Evolutionary conservation across 345 rosid species (phyloP), one percentile per base, ranked within the genome.

Genomic region (Hevea brasiliensis): DNA sequence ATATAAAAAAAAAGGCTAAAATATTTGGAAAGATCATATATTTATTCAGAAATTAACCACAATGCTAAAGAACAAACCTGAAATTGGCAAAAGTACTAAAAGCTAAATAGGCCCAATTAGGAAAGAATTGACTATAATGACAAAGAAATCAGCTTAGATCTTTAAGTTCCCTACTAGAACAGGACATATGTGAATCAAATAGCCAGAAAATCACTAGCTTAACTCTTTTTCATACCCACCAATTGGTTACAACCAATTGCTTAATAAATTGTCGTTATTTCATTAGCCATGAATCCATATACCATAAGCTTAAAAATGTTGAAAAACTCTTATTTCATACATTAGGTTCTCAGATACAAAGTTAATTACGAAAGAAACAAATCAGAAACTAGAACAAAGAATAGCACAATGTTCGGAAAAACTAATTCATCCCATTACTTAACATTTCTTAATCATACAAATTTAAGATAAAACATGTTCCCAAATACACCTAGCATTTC

Each of bases 261-360:
- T 45, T 41, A 37, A 6, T 6, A 2, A 61, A 35, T 32, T 8
- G 48, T 48, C 41, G 1, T 40, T 24, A 9, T 23, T 42, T 12
- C 9, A 65, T 65, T 45, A 50, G 69, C n/a, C 44, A 57, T 35
- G n/a, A 32, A 50, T 60, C 61, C 44, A 62, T 60, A 37, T 59
- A 32, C 23, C 40, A 57, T 29, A 57, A 26, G 32, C 64, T n/a
- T 44, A 44, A 14, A 63, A 7, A 65, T 7, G 26, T 4, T 23
- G 8, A 42, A 44, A 21, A 24, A 44, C 53, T 23, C 48, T 32
- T n/a, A 14, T 23, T 23, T 18, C 2, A 18, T 0, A 23, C 14
- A 15, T 26, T 14, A 45, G 55, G 55, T 65, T 26, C 55, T 65
- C 35, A 29, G 53, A 65, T 42, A 66, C 37, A 15, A 66, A 66